Evolutionary conservation across 306 rosid genomes (phyloP).

Genomic region (Cucumis cinereus): DNA sequence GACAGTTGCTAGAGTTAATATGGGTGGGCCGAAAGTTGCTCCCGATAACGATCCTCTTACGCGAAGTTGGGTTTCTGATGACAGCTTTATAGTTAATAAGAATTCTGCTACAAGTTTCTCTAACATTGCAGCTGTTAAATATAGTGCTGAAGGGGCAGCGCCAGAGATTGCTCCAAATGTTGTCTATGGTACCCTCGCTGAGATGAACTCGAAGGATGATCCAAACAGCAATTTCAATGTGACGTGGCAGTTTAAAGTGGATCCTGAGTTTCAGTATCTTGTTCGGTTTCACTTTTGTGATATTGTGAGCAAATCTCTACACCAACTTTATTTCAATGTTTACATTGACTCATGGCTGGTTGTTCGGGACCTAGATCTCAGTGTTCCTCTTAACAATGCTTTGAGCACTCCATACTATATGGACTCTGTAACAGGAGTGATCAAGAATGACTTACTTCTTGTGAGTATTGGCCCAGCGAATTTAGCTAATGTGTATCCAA

Average conservation of each 20-base stretch:
- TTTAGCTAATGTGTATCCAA: conserved; percentile 27
- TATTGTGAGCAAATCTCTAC: conserved; percentile 37
- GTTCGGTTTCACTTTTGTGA: conserved; percentile 85
- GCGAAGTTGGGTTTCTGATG: conserved; percentile 69
- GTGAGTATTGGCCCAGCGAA: conserved; percentile 67
- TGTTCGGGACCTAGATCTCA: conserved; percentile 37
- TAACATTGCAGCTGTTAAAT: conserved; percentile 41
- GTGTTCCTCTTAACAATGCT: neutral
- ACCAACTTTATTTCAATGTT: conserved; percentile 62
- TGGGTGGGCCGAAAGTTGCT: conserved; percentile 77
- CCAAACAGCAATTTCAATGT: conserved; percentile 59
- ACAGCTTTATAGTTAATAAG: conserved; percentile 23
- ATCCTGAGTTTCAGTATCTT: conserved; percentile 64
- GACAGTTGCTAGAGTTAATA: conserved; percentile 77
- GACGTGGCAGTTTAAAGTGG: conserved; percentile 66
- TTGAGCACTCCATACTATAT: conserved; percentile 42
- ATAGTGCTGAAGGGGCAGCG: conserved; percentile 33
- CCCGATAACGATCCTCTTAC: conserved; percentile 44
- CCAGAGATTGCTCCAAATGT: conserved; percentile 42
- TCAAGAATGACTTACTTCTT: conserved; percentile 20
- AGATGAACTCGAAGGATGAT: conserved; percentile 33
- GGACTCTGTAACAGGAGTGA: conserved; percentile 38
- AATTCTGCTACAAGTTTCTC: conserved; percentile 28
- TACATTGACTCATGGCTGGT: conserved; percentile 43
- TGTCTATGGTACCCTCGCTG: conserved; percentile 67